These are phyloP conservation scores for Oehlia diaphana DNA, from an alignment of 192 early-diverging fungal species.

Conservation along the genomic window DNA sequence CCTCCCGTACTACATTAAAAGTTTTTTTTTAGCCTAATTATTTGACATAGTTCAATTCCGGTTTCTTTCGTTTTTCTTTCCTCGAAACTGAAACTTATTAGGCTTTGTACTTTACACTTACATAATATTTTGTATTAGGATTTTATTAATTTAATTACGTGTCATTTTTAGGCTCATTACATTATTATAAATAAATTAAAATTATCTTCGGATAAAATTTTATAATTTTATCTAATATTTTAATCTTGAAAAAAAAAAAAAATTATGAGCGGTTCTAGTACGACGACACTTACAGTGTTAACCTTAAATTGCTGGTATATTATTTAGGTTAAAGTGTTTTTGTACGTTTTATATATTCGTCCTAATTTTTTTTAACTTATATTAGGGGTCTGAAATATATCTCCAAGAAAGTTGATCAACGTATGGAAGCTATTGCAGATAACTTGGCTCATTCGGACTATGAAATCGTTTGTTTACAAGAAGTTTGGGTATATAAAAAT, in stretches of 20 bases:
- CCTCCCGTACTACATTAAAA: neutral
- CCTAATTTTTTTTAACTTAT: neutral
- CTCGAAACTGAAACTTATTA: too few relatives aligned
- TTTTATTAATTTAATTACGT: neutral
- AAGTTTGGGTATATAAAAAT: conserved; percentile 47
- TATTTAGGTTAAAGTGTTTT: neutral
- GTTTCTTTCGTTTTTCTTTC: neutral
- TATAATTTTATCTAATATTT: neutral
- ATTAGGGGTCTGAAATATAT: conserved; percentile 47
- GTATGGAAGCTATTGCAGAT: conserved; percentile 52
- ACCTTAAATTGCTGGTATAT: conserved; percentile 56
- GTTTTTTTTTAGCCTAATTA: neutral
- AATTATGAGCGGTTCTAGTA: conserved; percentile 30
- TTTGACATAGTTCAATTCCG: neutral
- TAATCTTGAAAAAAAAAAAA: neutral
- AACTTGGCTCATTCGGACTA: conserved; percentile 32
- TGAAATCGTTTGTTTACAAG: conserved; percentile 50
- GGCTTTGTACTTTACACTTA: too few relatives aligned
- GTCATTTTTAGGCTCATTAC: neutral
- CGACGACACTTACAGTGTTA: conserved; percentile 41
- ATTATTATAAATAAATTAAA: neutral
- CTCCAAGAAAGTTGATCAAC: conserved; percentile 45
- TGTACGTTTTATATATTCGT: neutral
- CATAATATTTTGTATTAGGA: neutral
- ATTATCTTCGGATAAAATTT: neutral